Evolutionary conservation across 2,329 filamentous ascomycete genomes (phyloP).

Genomic region (Orbilia blumenaviensis): DNA sequence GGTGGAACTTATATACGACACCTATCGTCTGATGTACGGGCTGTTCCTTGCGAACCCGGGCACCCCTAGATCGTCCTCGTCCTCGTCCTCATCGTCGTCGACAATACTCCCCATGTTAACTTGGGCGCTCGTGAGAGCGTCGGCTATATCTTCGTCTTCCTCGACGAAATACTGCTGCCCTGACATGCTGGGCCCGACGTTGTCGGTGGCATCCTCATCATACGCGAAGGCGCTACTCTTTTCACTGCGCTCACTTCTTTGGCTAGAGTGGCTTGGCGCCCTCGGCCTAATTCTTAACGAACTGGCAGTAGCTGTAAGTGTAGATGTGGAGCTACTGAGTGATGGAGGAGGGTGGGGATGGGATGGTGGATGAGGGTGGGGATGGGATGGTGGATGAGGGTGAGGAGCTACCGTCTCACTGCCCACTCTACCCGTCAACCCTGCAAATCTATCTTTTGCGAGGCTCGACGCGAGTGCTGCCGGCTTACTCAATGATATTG

Average conservation of each 20-base stretch:
- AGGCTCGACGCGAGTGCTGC: conserved; percentile 35
- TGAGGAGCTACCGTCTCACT: background rate
- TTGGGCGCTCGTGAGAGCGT: conserved; percentile 26
- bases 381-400: background rate
- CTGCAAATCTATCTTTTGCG: conserved; percentile 23
- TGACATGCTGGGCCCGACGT: conserved; percentile 8
- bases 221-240: conserved; percentile 41
- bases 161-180: conserved; percentile 56
- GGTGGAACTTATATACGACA: background rate
- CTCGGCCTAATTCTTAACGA: conserved; percentile 35
- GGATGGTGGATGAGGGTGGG: too few relatives aligned
- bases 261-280: conserved; percentile 36
- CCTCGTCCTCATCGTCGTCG: conserved; percentile 54
- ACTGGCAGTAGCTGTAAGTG: conserved; percentile 24
- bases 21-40: conserved; percentile 38
- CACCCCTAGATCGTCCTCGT: conserved; percentile 55
- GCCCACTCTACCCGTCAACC: conserved; percentile 13
- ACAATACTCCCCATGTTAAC: conserved; percentile 54
- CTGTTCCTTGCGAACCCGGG: conserved; percentile 48
- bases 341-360: conserved; percentile 14
- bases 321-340: conserved; percentile 14
- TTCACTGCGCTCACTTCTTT: conserved; percentile 37
- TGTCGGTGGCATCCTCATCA: conserved; percentile 46
- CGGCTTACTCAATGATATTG: conserved; percentile 49
- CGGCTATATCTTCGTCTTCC: conserved; percentile 50